A percentile compares a stretch with the other conserved stretches of the same genome.
These are phyloP conservation scores for Magnaporthiopsis incrustans DNA, from an alignment of 2,329 filamentous ascomycete genomes.

Conservation along the genomic window DNA sequence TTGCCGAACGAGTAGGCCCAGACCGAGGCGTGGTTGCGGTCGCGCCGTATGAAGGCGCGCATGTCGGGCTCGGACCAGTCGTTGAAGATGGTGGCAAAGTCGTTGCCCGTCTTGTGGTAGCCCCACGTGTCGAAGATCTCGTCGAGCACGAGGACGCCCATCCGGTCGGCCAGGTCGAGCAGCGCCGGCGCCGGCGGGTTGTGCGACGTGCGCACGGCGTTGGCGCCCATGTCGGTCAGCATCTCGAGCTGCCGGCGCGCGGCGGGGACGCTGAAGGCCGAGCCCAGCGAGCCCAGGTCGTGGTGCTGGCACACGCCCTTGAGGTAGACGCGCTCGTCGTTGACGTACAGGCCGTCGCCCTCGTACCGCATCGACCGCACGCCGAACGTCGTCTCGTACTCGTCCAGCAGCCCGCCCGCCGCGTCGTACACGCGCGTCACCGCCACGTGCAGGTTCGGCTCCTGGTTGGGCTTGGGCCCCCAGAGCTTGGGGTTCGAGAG, in stretches of 20 bases:
- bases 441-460: conserved; percentile 39
- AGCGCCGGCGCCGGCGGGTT: conserved; percentile 44
- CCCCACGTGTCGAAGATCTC: conserved; percentile 47
- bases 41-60: conserved; percentile 41
- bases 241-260: conserved; percentile 39
- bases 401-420: conserved; percentile 19
- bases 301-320: conserved; percentile 44
- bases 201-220: conserved; percentile 42
- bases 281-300: conserved; percentile 40
- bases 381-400: conserved; percentile 42
- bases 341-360: conserved; percentile 34
- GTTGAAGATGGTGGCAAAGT: conserved; percentile 42
- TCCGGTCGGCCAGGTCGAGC: conserved; percentile 38
- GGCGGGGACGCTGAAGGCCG: conserved; percentile 41
- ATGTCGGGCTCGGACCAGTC: conserved; percentile 48
- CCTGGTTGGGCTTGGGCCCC: conserved; percentile 37
- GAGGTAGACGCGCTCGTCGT: conserved; percentile 33
- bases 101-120: conserved; percentile 35
- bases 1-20: conserved; percentile 47
- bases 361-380: conserved; percentile 35
- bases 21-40: conserved; percentile 46
- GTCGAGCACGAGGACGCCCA: conserved; percentile 43
- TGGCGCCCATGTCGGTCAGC: conserved; percentile 40
- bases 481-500: conserved; percentile 35
- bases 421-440: conserved; percentile 28